These are phyloP conservation scores for Inga leiocalycina DNA, from an alignment of 306 rosid genomes.

Conservation along the genomic window DNA sequence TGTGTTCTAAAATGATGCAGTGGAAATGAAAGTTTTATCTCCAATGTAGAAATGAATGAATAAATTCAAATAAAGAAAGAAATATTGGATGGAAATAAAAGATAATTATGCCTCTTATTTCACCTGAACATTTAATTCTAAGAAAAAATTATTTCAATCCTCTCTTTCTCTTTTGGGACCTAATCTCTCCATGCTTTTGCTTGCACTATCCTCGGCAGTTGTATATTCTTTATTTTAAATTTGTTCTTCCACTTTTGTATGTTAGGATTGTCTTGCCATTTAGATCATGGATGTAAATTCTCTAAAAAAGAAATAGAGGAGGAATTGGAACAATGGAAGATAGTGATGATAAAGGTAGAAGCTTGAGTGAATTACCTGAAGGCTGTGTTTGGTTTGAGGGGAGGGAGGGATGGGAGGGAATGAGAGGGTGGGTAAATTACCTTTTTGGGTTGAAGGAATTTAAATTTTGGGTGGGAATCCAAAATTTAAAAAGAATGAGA, in stretches of 20 bases:
- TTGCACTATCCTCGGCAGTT: too few species aligned
- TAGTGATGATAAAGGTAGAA: not conserved
- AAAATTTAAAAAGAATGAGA: too few species aligned
- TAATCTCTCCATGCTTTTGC: not conserved
- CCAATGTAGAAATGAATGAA: not conserved
- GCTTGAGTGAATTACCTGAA: conserved; percentile 30
- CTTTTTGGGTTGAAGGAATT: too few species aligned
- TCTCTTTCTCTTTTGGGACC: not conserved
- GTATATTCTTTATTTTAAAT: not conserved
- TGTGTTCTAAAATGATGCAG: too few species aligned
- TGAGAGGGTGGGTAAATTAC: too few species aligned
- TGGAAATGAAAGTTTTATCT: not conserved
- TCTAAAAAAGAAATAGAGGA: not conserved
- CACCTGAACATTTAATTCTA: not conserved
- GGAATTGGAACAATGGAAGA: not conserved
- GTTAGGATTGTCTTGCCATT: too few species aligned
- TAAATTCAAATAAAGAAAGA: too few species aligned
- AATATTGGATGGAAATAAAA: not conserved
- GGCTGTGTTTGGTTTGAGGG: too few species aligned
- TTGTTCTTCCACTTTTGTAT: not conserved
- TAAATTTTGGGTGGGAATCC: too few species aligned
- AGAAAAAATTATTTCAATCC: not conserved
- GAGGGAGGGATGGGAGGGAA: too few species aligned
- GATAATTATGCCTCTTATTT: not conserved
- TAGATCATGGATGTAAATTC: too few species aligned